phyloP scores from a whole-genome alignment of 192 early-diverging fungal genomes.

The Rhizophlyctis rosea region DNA sequence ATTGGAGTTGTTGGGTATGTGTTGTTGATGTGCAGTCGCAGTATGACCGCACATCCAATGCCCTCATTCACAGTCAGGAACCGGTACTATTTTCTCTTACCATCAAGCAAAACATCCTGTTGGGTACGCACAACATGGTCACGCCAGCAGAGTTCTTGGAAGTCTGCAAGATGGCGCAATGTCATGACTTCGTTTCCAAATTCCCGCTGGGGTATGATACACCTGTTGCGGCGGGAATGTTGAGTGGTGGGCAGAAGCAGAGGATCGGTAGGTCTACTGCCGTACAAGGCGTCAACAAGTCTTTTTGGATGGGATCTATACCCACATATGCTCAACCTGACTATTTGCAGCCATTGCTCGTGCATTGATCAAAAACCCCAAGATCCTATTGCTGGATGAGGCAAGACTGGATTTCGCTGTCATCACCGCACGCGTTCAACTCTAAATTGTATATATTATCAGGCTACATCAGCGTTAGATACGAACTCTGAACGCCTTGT shows the following conservation, averaged over 20 bases:
- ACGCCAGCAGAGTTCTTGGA: conserved; percentile 61
- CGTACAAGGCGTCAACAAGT: conserved; percentile 39
- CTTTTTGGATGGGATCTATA: no score
- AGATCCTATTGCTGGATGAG: conserved; percentile 78
- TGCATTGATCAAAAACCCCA: conserved; percentile 45
- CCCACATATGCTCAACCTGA: no score
- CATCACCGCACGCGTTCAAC: no score
- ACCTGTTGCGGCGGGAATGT: conserved; percentile 25
- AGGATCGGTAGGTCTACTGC: neutral
- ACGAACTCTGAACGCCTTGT: conserved; percentile 60
- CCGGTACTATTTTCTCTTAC: conserved; percentile 82
- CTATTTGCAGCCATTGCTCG: conserved; percentile 87
- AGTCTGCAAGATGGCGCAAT: conserved; percentile 69
- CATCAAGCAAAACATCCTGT: conserved; percentile 86
- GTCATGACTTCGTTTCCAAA: conserved; percentile 61
- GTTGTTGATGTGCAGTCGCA: no score
- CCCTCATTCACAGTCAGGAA: conserved; percentile 68
- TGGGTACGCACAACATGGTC: conserved; percentile 38
- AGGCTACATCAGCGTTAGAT: conserved; percentile 64
- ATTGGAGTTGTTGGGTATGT: conserved; percentile 85
- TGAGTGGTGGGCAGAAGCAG: conserved; percentile 22
- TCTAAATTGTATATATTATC: no score
- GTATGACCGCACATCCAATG: no score
- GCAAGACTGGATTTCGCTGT: no score
- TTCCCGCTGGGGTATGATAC: conserved; percentile 71